Conservation (phyloP, 371 early-diverging fungal genomes). For the Mucor mucedo region DNA sequence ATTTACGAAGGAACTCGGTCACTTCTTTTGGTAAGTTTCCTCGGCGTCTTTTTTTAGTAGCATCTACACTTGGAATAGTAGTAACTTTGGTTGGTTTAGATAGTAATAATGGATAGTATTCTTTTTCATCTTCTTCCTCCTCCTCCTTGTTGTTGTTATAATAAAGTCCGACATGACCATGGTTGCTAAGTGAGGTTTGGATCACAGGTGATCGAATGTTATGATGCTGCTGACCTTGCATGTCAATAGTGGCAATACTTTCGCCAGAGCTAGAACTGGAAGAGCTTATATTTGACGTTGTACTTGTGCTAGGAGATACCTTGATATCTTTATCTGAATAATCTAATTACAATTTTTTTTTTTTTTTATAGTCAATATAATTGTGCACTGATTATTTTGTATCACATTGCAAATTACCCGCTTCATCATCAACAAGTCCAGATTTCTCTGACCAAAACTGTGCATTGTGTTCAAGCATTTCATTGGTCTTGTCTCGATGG, state of each 20-base stretch:
- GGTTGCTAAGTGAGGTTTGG: background rate
- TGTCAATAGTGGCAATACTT: slow-evolving; percentile 30
- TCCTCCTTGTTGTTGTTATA: no score
- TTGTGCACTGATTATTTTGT: slow-evolving; percentile 28
- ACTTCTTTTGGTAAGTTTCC: slow-evolving; percentile 71
- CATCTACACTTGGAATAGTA: background rate
- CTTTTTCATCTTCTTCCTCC: slow-evolving; percentile 9
- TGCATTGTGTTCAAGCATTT: slow-evolving; percentile 50
- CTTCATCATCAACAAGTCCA: slow-evolving; percentile 18
- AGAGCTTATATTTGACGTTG: slow-evolving; percentile 29
- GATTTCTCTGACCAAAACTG: slow-evolving; percentile 38
- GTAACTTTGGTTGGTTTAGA: slow-evolving; percentile 10
- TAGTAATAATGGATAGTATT: background rate
- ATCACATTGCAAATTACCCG: slow-evolving; percentile 13
- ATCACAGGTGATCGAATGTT: slow-evolving; percentile 4
- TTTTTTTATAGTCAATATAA: background rate
- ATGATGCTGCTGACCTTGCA: background rate
- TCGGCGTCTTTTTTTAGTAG: slow-evolving; percentile 51
- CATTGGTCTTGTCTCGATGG: slow-evolving; percentile 41
- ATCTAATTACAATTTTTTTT: background rate
- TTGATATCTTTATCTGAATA: slow-evolving; percentile 23
- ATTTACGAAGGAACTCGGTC: slow-evolving; percentile 68
- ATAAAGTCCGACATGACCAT: slow-evolving; percentile 3
- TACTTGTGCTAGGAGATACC: slow-evolving; percentile 36
- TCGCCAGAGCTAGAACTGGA: slow-evolving; percentile 34